Percentiles rank a stretch among this genome's conserved stretches.
Conservation (phyloP, 768 basidiomycete species). For the Wakefieldia striispora region DNA sequence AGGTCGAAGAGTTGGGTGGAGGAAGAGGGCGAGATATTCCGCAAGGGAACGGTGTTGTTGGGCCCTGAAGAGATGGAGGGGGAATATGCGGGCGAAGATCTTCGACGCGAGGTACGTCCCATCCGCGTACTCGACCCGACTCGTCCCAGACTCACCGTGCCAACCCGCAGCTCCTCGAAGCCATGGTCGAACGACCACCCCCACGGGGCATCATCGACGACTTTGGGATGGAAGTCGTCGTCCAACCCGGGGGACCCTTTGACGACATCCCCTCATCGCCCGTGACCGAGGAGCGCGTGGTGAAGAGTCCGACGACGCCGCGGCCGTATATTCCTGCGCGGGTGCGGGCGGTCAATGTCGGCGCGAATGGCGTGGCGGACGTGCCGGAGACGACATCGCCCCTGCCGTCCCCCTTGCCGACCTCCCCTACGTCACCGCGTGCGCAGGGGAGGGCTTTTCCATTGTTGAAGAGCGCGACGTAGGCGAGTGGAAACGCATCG, state of each 20-base stretch:
- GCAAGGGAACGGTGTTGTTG: conserved; percentile 80
- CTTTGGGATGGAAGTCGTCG: conserved; percentile 41
- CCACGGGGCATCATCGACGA: conserved; percentile 70
- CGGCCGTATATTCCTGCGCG: conserved; percentile 52
- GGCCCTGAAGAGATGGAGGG: conserved; percentile 87
- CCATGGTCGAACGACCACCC: conserved; percentile 83
- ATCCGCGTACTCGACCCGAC: not conserved
- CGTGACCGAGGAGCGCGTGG: conserved; percentile 11
- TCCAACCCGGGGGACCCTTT: conserved; percentile 5
- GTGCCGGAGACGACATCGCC: conserved; percentile 3
- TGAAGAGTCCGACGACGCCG: conserved; percentile 29
- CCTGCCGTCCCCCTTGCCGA: not conserved
- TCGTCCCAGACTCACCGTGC: not conserved
- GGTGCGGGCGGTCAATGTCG: conserved; percentile 42
- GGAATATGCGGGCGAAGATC: conserved; percentile 85
- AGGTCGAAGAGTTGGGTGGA: conserved; percentile 82
- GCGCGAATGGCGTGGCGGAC: not conserved
- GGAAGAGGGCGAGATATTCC: conserved; percentile 96
- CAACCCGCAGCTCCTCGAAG: conserved; percentile 70
- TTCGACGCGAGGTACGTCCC: conserved; percentile 67
- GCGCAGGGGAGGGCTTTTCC: conserved; percentile 10
- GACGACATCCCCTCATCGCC: conserved; percentile 20
- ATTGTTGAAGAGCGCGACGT: conserved; percentile 1
- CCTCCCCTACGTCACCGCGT: conserved; percentile 15
- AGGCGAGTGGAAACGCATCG: too few species aligned